Evolutionary conservation across 164 flowering plant species (phyloP), one percentile per base, ranked within the genome.

Genomic region (Magnolia officinalis): DNA sequence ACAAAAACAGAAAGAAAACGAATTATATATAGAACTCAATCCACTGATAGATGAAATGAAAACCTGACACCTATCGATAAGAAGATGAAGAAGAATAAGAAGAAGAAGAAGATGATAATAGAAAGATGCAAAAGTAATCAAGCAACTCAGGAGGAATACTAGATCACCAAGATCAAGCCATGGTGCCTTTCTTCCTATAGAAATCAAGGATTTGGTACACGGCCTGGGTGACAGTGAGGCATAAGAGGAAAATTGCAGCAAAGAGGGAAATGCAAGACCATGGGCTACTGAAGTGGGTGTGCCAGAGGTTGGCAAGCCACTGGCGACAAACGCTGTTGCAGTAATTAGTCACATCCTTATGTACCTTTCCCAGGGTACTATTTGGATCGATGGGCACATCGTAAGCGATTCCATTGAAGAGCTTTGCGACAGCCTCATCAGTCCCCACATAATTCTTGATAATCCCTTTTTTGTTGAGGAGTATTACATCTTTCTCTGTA

Each of bases 251-350:
- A 23, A 84, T 21, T 3, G 87, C 87, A 49, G 90, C 89, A 6
- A 84, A 26, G 21, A 88, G 79, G 4, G 90, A 83, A 18, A 86
- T 55, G 58, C 82, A 76, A 8, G 89, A 88, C 92, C 92, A 89
- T 8, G 92, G 92, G 69, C 71, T 89, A 49, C 84, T 82, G 73
- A 89, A 88, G 73, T 88, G 87, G 51, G 88, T 89, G 72, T 84
- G 89, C 6, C 80, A 78, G 59, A 89, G 86, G 74, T 84, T 83
- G 37, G 90, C 90, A 9, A 90, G 81, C 88, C 85, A 88, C 70
- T 71, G 76, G 50, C 88, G 83, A 79, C 85, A 82, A 18, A 20
- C 72, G 80, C 83, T 79, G 79, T 79, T 85, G 78, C 90, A 85
- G 77, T 88, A 87, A 0, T 67, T 52, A 65, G 81, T 75, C 14